A percentile compares a stretch with the other conserved stretches of the same genome.
These are phyloP conservation scores for button mushroom (Agaricus bisporus) DNA, from an alignment of 768 basidiomycete species.

Conservation along the genomic window DNA sequence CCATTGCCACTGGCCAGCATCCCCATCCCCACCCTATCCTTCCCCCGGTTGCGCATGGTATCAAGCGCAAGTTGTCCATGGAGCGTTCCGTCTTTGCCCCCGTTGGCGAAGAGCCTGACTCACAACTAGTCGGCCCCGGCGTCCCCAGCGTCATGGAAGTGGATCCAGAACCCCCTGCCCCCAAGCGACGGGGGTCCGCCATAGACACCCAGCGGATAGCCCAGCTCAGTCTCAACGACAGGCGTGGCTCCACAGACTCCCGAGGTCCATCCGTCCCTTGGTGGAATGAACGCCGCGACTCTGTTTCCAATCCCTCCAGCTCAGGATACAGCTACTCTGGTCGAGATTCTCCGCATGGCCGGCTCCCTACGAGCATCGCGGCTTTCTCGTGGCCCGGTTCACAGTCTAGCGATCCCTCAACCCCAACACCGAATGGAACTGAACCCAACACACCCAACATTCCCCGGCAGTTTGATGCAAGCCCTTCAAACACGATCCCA, in stretches of 20 bases:
- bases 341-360: slow-evolving; percentile 51
- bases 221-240: slow-evolving; percentile 71
- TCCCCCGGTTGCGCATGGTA: slow-evolving; percentile 45
- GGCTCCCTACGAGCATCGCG: slow-evolving; percentile 55
- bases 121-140: slow-evolving; percentile 64
- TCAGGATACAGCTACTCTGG: slow-evolving; percentile 48
- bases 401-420: slow-evolving; percentile 24
- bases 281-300: slow-evolving; percentile 71
- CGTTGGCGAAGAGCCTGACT: slow-evolving; percentile 57
- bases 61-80: slow-evolving; percentile 79
- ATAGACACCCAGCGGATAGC: slow-evolving; percentile 75
- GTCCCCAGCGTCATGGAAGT: slow-evolving; percentile 53
- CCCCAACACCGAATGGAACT: slow-evolving; percentile 38
- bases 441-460: slow-evolving; percentile 29
- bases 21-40: slow-evolving; percentile 34
- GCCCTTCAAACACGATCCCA: slow-evolving; percentile 45
- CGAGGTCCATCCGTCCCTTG: slow-evolving; percentile 33
- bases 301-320: slow-evolving; percentile 55
- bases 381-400: slow-evolving; percentile 68
- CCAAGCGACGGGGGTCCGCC: slow-evolving; percentile 80
- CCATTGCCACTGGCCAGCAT: slow-evolving; percentile 56
- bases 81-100: slow-evolving; percentile 50
- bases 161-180: slow-evolving; percentile 60
- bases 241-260: slow-evolving; percentile 71
- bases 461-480: slow-evolving; percentile 45